phyloP scores from a whole-genome alignment of 208 protist genomes.

The Acanthamoeba culbertsoni region DNA sequence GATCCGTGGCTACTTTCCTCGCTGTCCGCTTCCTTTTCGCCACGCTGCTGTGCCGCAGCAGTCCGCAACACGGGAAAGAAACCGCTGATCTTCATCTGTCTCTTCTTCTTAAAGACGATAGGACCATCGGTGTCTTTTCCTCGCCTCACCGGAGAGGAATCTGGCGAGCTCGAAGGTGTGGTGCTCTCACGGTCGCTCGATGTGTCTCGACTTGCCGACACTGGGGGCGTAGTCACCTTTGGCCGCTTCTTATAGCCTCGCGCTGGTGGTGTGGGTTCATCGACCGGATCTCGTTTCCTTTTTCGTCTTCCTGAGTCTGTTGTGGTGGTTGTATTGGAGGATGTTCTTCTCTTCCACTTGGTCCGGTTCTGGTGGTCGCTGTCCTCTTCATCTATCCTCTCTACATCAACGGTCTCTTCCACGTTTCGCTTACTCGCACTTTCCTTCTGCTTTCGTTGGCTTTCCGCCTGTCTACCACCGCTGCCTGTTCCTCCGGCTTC shows the following conservation, averaged over 20 bases:
- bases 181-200: background rate
- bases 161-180: background rate
- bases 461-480: background rate
- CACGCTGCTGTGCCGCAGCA: background rate
- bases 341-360: background rate
- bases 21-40: background rate
- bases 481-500: background rate
- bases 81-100: slow-evolving; percentile 38
- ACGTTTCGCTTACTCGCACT: background rate
- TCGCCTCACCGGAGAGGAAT: background rate
- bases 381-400: background rate
- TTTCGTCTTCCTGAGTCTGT: background rate
- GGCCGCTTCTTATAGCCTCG: background rate
- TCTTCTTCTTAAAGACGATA: background rate
- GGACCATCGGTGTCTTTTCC: slow-evolving; percentile 14
- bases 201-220: too few species aligned
- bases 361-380: background rate
- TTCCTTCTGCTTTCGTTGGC: background rate
- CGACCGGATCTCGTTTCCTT: too few species aligned
- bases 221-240: background rate
- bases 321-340: background rate
- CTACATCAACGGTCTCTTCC: background rate
- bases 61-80: background rate
- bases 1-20: background rate
- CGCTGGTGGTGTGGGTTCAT: too few species aligned